phyloP scores from a whole-genome alignment of 1,284 basidiomycete species.

The Amanita bisporigera region DNA sequence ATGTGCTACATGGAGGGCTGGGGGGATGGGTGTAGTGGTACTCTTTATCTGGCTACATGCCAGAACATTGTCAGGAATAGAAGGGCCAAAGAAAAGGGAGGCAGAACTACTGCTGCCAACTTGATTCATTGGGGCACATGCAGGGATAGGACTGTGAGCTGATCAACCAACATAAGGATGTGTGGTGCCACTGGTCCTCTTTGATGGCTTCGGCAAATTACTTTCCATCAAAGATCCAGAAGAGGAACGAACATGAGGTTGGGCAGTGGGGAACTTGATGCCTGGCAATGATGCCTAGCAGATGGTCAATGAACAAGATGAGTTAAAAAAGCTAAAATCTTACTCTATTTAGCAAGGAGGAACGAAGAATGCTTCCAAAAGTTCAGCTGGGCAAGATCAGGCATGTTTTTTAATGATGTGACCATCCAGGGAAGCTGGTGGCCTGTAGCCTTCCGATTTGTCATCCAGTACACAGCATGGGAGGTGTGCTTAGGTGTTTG shows the following conservation, averaged over 20 bases:
- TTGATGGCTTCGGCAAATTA: slow-evolving; percentile 55
- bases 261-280: slow-evolving; percentile 8
- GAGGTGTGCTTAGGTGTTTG: slow-evolving; percentile 33
- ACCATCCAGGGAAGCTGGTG: slow-evolving; percentile 62
- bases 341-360: slow-evolving; percentile 52
- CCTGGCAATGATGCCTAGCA: slow-evolving; percentile 6
- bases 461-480: slow-evolving; percentile 50
- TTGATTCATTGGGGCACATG: slow-evolving; percentile 43
- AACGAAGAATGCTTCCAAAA: slow-evolving; percentile 57
- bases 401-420: slow-evolving; percentile 75
- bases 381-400: slow-evolving; percentile 66
- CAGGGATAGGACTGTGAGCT: slow-evolving; percentile 24
- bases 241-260: slow-evolving; percentile 30
- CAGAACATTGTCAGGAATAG: slow-evolving; percentile 48
- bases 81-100: slow-evolving; percentile 74
- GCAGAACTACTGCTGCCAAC: slow-evolving; percentile 57
- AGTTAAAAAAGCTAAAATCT: slow-evolving; percentile 36
- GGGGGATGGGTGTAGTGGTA: slow-evolving; percentile 33
- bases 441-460: slow-evolving; percentile 33
- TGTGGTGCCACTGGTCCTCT: slow-evolving; percentile 48
- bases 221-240: slow-evolving; percentile 48
- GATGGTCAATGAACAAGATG: background rate
- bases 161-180: slow-evolving; percentile 31
- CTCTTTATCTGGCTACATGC: slow-evolving; percentile 44
- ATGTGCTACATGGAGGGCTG: slow-evolving; percentile 26